These are phyloP conservation scores for Monilinia fructigena DNA, from an alignment of 2,329 filamentous ascomycete genomes.

Conservation along the genomic window DNA sequence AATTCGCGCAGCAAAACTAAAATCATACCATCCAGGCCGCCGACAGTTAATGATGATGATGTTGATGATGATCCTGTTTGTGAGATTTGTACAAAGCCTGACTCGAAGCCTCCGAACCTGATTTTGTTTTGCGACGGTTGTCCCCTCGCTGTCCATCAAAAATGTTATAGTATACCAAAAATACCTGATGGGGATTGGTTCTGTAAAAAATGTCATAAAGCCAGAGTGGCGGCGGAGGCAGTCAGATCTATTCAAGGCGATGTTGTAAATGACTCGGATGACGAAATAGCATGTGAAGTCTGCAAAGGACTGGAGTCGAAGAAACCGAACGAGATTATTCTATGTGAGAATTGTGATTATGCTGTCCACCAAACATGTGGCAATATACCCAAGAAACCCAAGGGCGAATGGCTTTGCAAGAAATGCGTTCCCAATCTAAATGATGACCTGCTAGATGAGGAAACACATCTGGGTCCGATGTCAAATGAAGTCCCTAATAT, in stretches of 20 bases:
- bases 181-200: constrained; percentile 22
- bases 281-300: constrained; percentile 55
- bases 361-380: constrained; percentile 63
- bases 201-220: constrained; percentile 18
- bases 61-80: constrained; percentile 8
- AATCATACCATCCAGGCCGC: background rate
- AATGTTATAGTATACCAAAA: constrained; percentile 24
- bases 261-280: constrained; percentile 23
- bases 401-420: constrained; percentile 63
- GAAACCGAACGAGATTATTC: constrained; percentile 59
- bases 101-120: constrained; percentile 8
- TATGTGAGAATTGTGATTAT: constrained; percentile 64
- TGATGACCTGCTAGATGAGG: constrained; percentile 38
- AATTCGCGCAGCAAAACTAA: background rate
- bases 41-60: background rate
- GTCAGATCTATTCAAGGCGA: constrained; percentile 19
- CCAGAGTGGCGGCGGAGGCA: constrained; percentile 18
- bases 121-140: constrained; percentile 22
- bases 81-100: constrained; percentile 20
- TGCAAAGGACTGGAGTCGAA: constrained; percentile 58
- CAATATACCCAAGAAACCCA: constrained; percentile 54
- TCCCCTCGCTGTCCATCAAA: constrained; percentile 21
- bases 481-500: constrained; percentile 48
- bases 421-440: constrained; percentile 44
- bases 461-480: constrained; percentile 35